A percentile compares a stretch with the other conserved stretches of the same genome.
phyloP scores from a whole-genome alignment of 2,329 filamentous ascomycete species.

The Botrytis galanthina region DNA sequence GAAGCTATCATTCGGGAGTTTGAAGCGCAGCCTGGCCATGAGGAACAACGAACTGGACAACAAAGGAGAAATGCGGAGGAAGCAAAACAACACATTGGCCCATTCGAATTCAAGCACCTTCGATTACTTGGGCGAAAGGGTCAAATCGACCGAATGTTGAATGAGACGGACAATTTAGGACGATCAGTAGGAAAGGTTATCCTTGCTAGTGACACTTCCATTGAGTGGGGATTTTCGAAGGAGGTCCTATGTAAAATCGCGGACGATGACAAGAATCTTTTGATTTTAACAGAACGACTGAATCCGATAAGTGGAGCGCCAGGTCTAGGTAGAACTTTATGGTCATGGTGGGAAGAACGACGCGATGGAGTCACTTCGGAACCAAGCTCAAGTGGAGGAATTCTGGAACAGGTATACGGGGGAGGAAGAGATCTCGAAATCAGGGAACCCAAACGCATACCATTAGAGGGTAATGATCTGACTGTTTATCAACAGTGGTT shows the following conservation, averaged over 20 bases:
- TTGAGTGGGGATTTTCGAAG: slow-evolving; percentile 95
- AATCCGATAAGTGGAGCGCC: slow-evolving; percentile 39
- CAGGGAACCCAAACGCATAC: slow-evolving; percentile 58
- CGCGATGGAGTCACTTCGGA: slow-evolving; percentile 62
- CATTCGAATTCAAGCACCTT: slow-evolving; percentile 87
- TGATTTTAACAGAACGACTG: slow-evolving; percentile 80
- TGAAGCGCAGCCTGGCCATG: slow-evolving; percentile 55
- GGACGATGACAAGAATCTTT: slow-evolving; percentile 73
- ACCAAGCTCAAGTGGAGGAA: slow-evolving; percentile 51
- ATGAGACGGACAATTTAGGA: slow-evolving; percentile 42
- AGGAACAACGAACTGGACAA: slow-evolving; percentile 42
- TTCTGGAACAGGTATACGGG: slow-evolving; percentile 64
- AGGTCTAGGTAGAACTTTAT: slow-evolving; percentile 68
- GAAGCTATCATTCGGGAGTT: slow-evolving; percentile 91
- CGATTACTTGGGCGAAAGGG: slow-evolving; percentile 78
- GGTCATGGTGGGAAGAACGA: slow-evolving; percentile 74
- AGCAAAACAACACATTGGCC: slow-evolving; percentile 59
- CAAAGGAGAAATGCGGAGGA: slow-evolving; percentile 45
- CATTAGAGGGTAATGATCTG: slow-evolving; percentile 73
- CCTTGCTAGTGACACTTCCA: slow-evolving; percentile 81
- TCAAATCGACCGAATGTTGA: slow-evolving; percentile 71
- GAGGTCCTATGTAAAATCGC: slow-evolving; percentile 74
- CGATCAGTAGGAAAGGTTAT: slow-evolving; percentile 66
- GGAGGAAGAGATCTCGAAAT: slow-evolving; percentile 62
- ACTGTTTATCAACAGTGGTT: slow-evolving; percentile 87